Percentiles rank a stretch among this genome's conserved stretches.
phyloP scores from a whole-genome alignment of 1,284 basidiomycete species.

The Pisolithus thermaeus region DNA sequence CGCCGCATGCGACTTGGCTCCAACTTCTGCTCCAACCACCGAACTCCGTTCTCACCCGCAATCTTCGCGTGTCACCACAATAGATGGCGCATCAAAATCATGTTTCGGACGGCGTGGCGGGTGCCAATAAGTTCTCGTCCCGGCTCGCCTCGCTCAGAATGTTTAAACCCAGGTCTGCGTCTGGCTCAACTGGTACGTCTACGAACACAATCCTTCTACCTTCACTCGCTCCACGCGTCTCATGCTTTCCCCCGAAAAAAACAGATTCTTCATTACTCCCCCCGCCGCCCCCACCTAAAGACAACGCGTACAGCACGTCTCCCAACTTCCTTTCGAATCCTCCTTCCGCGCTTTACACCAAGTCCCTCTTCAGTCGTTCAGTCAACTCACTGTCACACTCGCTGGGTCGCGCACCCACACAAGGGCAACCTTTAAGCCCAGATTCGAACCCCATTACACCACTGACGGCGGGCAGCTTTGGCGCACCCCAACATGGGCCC shows the following conservation, averaged over 20 bases:
- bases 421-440: conserved; percentile 7
- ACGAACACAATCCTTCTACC: too few relatives aligned
- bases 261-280: conserved; percentile 29
- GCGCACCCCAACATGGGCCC: conserved; percentile 4
- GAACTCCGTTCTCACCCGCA: background rate
- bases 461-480: conserved; percentile 25
- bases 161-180: conserved; percentile 40
- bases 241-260: background rate
- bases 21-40: background rate
- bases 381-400: conserved; percentile 48
- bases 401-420: conserved; percentile 11
- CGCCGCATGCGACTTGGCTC: background rate
- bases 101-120: conserved; percentile 5
- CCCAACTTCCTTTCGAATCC: conserved; percentile 4
- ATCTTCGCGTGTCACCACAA: background rate
- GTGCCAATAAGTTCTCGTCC: conserved; percentile 27
- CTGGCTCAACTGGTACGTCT: conserved; percentile 5
- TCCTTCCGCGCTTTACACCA: conserved; percentile 16
- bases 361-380: conserved; percentile 43
- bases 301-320: conserved; percentile 37
- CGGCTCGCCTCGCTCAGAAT: conserved; percentile 58
- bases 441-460: conserved; percentile 35
- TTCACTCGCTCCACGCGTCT: background rate
- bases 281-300: conserved; percentile 65
- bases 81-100: conserved; percentile 9